phyloP scores from a whole-genome alignment of 352 stramenopile species.

The Pythium periplocum region DNA sequence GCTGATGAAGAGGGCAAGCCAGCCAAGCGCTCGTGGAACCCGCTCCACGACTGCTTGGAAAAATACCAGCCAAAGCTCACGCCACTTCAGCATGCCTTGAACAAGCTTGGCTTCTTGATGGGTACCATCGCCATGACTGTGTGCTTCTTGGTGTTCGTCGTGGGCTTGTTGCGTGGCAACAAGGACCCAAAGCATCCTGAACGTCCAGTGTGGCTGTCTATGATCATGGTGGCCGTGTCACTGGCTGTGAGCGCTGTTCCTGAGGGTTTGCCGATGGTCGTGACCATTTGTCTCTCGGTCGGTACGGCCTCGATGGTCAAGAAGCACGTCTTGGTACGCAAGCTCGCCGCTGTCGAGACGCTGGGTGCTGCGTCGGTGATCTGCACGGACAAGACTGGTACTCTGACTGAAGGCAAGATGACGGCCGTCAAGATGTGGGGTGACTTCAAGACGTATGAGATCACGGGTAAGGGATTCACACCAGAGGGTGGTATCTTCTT shows the following conservation, averaged over 20 bases:
- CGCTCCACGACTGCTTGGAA: slow-evolving; percentile 42
- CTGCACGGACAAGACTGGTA: slow-evolving; percentile 93
- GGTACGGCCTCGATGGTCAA: slow-evolving; percentile 90
- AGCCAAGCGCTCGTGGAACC: slow-evolving; percentile 37
- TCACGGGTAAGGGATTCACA: slow-evolving; percentile 60
- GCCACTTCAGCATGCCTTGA: slow-evolving; percentile 36
- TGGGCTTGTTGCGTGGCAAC: slow-evolving; percentile 43
- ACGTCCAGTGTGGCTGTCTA: slow-evolving; percentile 23
- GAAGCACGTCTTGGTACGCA: slow-evolving; percentile 91
- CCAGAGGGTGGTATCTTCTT: slow-evolving; percentile 47
- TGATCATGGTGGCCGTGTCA: slow-evolving; percentile 83
- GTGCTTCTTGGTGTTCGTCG: slow-evolving; percentile 18
- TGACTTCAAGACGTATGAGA: slow-evolving; percentile 60
- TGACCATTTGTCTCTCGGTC: slow-evolving; percentile 75
- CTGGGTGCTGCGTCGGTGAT: slow-evolving; percentile 93
- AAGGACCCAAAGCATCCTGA: slow-evolving; percentile 19
- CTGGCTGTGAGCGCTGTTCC: slow-evolving; percentile 55
- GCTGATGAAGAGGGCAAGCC: slow-evolving; percentile 4
- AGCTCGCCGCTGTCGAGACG: slow-evolving; percentile 90
- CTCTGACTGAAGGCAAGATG: slow-evolving; percentile 83
- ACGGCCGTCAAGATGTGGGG: slow-evolving; percentile 73
- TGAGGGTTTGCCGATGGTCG: slow-evolving; percentile 74
- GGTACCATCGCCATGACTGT: slow-evolving; percentile 41
- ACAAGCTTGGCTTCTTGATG: slow-evolving; percentile 27
- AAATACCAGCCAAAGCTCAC: slow-evolving; percentile 24